Evolutionary conservation across 495 filamentous ascomycete species (phyloP).

Genomic region (Aspergillus bridgeri): DNA sequence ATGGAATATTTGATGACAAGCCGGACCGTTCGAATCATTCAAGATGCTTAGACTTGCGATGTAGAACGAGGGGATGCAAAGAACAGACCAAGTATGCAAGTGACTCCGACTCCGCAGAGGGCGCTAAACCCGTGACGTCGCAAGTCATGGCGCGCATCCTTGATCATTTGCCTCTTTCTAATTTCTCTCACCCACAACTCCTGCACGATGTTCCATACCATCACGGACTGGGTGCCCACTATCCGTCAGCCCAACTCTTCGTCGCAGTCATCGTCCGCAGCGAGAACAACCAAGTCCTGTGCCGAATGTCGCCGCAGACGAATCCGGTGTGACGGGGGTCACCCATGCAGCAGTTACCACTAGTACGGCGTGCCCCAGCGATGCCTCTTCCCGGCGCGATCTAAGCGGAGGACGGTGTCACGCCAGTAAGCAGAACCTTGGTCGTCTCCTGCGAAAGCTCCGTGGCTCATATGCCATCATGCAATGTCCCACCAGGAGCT

Average conservation of each 20-base stretch:
- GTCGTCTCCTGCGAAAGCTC: background rate
- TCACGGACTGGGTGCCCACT: background rate
- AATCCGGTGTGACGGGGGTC: slow-evolving; percentile 24
- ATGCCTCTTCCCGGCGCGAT: slow-evolving; percentile 7
- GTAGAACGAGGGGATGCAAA: too few relatives aligned
- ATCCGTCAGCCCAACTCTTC: background rate
- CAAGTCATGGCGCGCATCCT: too few relatives aligned
- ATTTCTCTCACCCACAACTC: background rate
- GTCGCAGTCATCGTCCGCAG: background rate
- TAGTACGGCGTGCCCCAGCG: slow-evolving; percentile 20
- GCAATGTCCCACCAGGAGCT: slow-evolving; percentile 2
- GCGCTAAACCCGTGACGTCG: too few relatives aligned
- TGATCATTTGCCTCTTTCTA: too few relatives aligned
- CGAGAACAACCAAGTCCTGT: background rate
- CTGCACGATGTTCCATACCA: background rate
- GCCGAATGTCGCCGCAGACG: slow-evolving; percentile 22
- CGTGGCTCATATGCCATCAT: background rate
- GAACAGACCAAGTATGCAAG: too few relatives aligned
- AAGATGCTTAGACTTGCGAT: too few relatives aligned
- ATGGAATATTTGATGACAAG: too few relatives aligned
- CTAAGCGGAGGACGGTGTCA: slow-evolving; percentile 11
- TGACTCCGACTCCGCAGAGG: too few relatives aligned
- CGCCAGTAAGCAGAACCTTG: background rate
- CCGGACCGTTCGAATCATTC: too few relatives aligned
- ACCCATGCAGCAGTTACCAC: slow-evolving; percentile 26